These are phyloP conservation scores for Dactylis glomerata DNA, from an alignment of 176 grass and related monocot species.

Conservation along the genomic window DNA sequence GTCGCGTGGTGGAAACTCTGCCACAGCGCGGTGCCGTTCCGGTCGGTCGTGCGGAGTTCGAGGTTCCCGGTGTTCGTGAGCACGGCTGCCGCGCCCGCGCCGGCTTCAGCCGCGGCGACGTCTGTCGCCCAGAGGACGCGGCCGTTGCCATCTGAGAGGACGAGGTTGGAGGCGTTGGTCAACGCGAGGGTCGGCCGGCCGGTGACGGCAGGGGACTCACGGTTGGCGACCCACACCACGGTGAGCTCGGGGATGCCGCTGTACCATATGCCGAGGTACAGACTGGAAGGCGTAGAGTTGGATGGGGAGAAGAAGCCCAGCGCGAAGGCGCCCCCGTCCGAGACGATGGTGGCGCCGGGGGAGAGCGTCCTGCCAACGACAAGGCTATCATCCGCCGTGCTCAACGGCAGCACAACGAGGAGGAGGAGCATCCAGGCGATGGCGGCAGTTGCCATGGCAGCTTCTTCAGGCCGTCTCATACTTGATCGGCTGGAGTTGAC, in stretches of 20 bases:
- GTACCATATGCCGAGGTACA: slow-evolving; percentile 46
- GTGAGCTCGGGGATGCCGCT: neutral
- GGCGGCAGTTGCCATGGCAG: neutral
- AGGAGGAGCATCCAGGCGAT: neutral
- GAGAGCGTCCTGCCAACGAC: neutral
- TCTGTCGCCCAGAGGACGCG: slow-evolving; percentile 30
- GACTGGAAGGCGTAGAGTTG: neutral
- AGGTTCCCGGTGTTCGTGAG: slow-evolving; percentile 8
- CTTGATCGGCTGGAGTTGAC: neutral
- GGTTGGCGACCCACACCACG: slow-evolving; percentile 32
- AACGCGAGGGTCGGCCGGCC: neutral
- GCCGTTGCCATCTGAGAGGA: neutral
- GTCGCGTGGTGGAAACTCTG: slow-evolving; percentile 39
- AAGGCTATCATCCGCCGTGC: neutral
- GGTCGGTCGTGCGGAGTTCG: neutral
- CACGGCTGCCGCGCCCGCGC: neutral
- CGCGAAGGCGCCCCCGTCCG: slow-evolving; percentile 15
- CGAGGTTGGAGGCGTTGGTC: slow-evolving; percentile 6
- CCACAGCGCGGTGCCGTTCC: slow-evolving; percentile 3
- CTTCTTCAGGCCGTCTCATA: neutral
- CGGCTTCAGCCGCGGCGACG: neutral
- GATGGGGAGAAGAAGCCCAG: slow-evolving; percentile 34
- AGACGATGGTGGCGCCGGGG: neutral
- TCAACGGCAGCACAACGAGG: neutral
- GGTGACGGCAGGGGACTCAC: neutral